These are phyloP conservation scores for Delitschia confertaspora DNA, from an alignment of 495 filamentous ascomycete genomes.

Conservation along the genomic window DNA sequence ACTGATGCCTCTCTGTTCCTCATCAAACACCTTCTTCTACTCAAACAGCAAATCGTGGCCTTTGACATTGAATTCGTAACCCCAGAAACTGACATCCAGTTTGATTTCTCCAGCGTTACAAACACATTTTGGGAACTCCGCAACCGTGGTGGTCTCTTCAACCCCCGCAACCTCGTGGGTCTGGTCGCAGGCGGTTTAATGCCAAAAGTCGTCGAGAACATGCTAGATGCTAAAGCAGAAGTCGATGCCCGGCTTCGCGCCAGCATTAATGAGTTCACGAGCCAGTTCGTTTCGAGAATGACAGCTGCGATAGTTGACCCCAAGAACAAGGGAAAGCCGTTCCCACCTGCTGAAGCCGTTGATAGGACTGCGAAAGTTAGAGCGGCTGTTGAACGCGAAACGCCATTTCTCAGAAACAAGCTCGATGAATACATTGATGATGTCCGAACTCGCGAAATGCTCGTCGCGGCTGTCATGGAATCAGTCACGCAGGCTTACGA, in stretches of 20 bases:
- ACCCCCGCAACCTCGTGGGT: constrained; percentile 48
- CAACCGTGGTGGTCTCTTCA: constrained; percentile 60
- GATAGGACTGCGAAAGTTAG: constrained; percentile 31
- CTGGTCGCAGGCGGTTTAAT: constrained; percentile 36
- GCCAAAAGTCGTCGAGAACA: constrained; percentile 33
- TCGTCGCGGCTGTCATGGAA: constrained; percentile 37
- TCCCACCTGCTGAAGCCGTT: constrained; percentile 35
- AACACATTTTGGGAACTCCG: constrained; percentile 69
- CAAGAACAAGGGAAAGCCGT: constrained; percentile 32
- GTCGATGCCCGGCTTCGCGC: constrained; percentile 68
- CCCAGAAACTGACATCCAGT: constrained; percentile 51
- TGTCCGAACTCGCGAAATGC: constrained; percentile 33
- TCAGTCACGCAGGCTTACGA: constrained; percentile 32
- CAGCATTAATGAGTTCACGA: constrained; percentile 72
- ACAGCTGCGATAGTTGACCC: constrained; percentile 42
- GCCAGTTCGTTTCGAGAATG: constrained; percentile 48
- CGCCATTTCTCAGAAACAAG: constrained; percentile 43
- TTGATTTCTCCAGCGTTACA: constrained; percentile 73
- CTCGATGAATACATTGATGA: constrained; percentile 42
- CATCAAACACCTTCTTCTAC: constrained; percentile 79
- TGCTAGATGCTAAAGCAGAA: constrained; percentile 54
- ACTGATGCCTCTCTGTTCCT: constrained; percentile 74
- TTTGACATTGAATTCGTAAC: constrained; percentile 83
- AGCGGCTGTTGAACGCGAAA: constrained; percentile 44
- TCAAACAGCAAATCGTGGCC: constrained; percentile 84